phyloP scores from a whole-genome alignment of 306 rosid species.

The Malus sieversii region DNA sequence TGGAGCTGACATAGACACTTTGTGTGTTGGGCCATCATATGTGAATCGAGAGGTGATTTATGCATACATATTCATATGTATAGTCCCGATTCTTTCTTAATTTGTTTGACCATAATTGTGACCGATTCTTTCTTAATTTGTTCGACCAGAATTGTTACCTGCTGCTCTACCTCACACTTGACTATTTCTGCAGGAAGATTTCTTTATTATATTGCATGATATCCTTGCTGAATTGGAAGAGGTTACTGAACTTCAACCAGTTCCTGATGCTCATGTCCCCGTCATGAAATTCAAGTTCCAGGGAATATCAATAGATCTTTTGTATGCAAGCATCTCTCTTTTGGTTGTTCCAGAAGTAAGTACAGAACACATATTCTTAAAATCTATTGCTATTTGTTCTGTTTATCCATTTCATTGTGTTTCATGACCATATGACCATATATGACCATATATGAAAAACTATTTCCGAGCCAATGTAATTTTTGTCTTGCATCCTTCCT shows the following conservation, averaged over 20 bases:
- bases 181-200: slow-evolving; percentile 65
- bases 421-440: neutral
- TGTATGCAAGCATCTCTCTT: slow-evolving; percentile 80
- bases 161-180: slow-evolving; percentile 17
- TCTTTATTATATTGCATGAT: slow-evolving; percentile 68
- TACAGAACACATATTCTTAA: neutral
- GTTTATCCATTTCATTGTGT: neutral
- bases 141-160: neutral
- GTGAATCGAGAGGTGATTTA: slow-evolving; percentile 69
- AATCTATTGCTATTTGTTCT: neutral
- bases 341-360: slow-evolving; percentile 94
- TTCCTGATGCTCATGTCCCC: slow-evolving; percentile 94
- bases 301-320: slow-evolving; percentile 86
- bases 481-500: neutral
- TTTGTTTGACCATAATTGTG: too few relatives aligned
- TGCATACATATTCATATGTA: neutral
- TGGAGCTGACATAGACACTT: slow-evolving; percentile 74
- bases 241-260: slow-evolving; percentile 84
- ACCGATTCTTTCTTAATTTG: neutral
- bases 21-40: slow-evolving; percentile 89
- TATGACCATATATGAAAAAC: neutral
- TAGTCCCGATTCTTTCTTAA: slow-evolving; percentile 14
- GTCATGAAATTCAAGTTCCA: slow-evolving; percentile 93
- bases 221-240: slow-evolving; percentile 77
- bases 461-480: neutral